phyloP scores from a whole-genome alignment of 2,329 filamentous ascomycete species.

The Verticillium albo-atrum region DNA sequence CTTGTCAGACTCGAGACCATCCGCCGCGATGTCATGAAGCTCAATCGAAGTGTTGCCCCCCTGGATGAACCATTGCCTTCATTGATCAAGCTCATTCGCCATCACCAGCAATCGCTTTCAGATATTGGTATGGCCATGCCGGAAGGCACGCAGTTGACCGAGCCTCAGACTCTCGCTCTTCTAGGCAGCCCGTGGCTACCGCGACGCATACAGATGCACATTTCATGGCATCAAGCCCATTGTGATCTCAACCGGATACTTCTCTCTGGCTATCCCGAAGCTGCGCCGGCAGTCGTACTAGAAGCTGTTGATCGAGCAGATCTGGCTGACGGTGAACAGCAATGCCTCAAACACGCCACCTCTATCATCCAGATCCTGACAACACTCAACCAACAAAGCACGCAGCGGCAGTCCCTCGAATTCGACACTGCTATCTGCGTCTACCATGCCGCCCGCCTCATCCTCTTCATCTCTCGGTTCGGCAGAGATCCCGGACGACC shows the following conservation, averaged over 20 bases:
- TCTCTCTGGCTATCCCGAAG: constrained; percentile 33
- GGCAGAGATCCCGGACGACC: constrained; percentile 7
- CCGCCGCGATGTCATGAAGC: constrained; percentile 17
- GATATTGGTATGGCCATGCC: constrained; percentile 12
- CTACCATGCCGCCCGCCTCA: constrained; percentile 33
- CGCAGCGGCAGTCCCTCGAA: constrained; percentile 24
- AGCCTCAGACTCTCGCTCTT: constrained; percentile 3
- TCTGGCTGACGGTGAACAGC: constrained; percentile 22
- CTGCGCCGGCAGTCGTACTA: constrained; percentile 26
- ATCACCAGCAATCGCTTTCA: constrained; percentile 13
- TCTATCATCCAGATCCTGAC: constrained; percentile 29
- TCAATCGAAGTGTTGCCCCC: constrained; percentile 14
- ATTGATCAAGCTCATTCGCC: constrained; percentile 12
- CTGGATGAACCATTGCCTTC: constrained; percentile 15
- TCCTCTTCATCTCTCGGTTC: constrained; percentile 21
- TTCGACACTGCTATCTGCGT: constrained; percentile 37
- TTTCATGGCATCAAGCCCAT: constrained; percentile 36
- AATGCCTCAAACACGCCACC: constrained; percentile 31
- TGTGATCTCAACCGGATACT: constrained; percentile 40
- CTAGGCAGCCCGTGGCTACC: constrained; percentile 14
- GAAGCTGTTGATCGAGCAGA: constrained; percentile 20
- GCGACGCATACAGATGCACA: constrained; percentile 23
- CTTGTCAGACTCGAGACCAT: constrained; percentile 17
- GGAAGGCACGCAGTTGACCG: constrained; percentile 9
- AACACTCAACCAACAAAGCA: constrained; percentile 20